Evolutionary conservation across 129 eudicot genomes (phyloP), one percentile per base, ranked within the genome.

Genomic region (Gnaphalium uliginosum): DNA sequence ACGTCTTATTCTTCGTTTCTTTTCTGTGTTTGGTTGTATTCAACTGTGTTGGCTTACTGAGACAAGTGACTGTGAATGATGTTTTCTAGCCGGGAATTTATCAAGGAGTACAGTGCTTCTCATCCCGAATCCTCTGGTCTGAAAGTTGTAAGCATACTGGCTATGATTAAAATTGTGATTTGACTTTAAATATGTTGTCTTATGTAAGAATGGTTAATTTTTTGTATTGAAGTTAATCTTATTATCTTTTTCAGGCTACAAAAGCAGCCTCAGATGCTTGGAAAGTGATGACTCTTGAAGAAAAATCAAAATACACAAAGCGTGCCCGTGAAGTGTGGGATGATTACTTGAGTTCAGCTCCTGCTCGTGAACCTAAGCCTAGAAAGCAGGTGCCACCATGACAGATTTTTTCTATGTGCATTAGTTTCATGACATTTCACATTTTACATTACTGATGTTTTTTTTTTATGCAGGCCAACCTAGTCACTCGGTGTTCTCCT

Each of bases 251-350:
- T 68, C 41, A 90, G 96, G 96, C 96, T 59, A 90, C 96, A 59
- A 86, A 79, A 65, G 93, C 96, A 51, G 96, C 96, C 4, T 90
- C 96, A 8, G 89, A 87, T 79, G 96, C 96, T 37, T 90, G 96
- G 96, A 90, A 90, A 65, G 79, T 84, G 75, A 90, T 85, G 96
- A 80, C 90, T n/a, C 76, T 82, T 24, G 96, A 87, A 64, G 96
- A 90, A 74, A 90, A 90, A 79, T 86, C 79, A 71, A 87, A 86
- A 76, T 87, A 90, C 86, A 86, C 93, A n/a, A 84, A 78, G 19
- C 96, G 96, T 60, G 90, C 96, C 14, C 89, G 96, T 76, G 93
- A 90, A 82, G 96, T 90, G 23, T 90, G 96, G 96, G 92, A 90
- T 73, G 83, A 85, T 25, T 90, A 90, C 79, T 84, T 90, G 82